Evolutionary conservation across 495 filamentous ascomycete species (phyloP).

Genomic region (Penicillium ochrochloron): DNA sequence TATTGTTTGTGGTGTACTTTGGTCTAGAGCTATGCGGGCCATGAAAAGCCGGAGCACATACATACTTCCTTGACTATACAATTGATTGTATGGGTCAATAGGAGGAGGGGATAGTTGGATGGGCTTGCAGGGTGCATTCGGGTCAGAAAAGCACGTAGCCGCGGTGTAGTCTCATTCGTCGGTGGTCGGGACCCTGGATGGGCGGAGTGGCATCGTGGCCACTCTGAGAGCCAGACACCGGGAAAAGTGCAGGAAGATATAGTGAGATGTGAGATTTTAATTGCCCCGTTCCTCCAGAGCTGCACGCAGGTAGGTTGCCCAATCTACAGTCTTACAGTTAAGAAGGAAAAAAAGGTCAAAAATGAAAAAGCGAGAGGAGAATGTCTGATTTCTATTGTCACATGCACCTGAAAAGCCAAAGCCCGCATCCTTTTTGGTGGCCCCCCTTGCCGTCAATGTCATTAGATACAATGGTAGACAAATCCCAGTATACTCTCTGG

Average conservation of each 20-base stretch:
- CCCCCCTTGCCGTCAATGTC: conserved; percentile 50
- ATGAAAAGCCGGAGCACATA: neutral
- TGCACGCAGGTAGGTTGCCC: conserved; percentile 15
- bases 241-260: neutral
- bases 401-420: conserved; percentile 48
- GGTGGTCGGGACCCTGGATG: neutral
- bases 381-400: conserved; percentile 54
- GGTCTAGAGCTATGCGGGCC: neutral
- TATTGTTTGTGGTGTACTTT: neutral
- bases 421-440: conserved; percentile 46
- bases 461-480: conserved; percentile 53
- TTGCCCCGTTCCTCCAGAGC: conserved; percentile 8
- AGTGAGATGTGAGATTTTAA: conserved; percentile 7
- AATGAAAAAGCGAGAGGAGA: conserved; percentile 49
- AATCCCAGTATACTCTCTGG: conserved; percentile 37
- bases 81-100: neutral
- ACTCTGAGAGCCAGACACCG: conserved; percentile 1
- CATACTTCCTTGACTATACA: conserved; percentile 2
- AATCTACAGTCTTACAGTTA: conserved; percentile 18
- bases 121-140: conserved; percentile 27
- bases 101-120: neutral
- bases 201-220: conserved; percentile 15
- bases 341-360: conserved; percentile 10
- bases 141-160: conserved; percentile 19
- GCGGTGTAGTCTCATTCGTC: conserved; percentile 19